A percentile compares a stretch with the other conserved stretches of the same genome.
These are phyloP conservation scores for Sporisorium iseilematis-ciliati DNA, from an alignment of 1,284 basidiomycete species.

Conservation along the genomic window DNA sequence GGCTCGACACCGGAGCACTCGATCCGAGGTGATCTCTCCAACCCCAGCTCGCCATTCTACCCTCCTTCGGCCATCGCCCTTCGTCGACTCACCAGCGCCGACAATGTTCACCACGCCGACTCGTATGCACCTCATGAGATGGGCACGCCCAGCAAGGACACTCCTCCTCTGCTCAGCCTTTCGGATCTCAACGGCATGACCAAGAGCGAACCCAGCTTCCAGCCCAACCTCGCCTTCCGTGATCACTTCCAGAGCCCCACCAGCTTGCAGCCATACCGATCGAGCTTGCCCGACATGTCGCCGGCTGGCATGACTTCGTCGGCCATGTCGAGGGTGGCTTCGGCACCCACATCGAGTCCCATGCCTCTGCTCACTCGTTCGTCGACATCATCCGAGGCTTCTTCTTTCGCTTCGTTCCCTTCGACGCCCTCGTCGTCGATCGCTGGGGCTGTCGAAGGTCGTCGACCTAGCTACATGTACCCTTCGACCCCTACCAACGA, in stretches of 20 bases:
- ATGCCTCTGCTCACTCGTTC: constrained; percentile 37
- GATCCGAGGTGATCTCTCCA: constrained; percentile 27
- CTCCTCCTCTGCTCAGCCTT: constrained; percentile 39
- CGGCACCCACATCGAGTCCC: constrained; percentile 39
- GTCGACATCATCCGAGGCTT: constrained; percentile 42
- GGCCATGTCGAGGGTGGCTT: constrained; percentile 49
- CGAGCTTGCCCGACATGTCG: constrained; percentile 34
- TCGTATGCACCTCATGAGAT: constrained; percentile 33
- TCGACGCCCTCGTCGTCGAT: constrained; percentile 44
- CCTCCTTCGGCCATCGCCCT: constrained; percentile 28
- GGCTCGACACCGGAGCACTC: constrained; percentile 53
- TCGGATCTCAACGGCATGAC: constrained; percentile 21
- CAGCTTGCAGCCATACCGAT: constrained; percentile 23
- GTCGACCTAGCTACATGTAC: constrained; percentile 31
- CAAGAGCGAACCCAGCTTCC: constrained; percentile 46
- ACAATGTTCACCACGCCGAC: constrained; percentile 26
- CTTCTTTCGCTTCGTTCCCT: constrained; percentile 46
- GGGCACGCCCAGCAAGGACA: constrained; percentile 22
- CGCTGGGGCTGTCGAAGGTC: constrained; percentile 15
- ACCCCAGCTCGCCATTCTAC: constrained; percentile 46
- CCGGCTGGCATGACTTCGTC: constrained; percentile 28
- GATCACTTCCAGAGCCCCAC: constrained; percentile 43
- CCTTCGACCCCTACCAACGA: constrained; percentile 42
- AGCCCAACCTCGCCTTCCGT: constrained; percentile 44
- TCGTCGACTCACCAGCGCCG: constrained; percentile 36